Conservation (phyloP, 306 rosid species). For the Benincasa hispida region DNA sequence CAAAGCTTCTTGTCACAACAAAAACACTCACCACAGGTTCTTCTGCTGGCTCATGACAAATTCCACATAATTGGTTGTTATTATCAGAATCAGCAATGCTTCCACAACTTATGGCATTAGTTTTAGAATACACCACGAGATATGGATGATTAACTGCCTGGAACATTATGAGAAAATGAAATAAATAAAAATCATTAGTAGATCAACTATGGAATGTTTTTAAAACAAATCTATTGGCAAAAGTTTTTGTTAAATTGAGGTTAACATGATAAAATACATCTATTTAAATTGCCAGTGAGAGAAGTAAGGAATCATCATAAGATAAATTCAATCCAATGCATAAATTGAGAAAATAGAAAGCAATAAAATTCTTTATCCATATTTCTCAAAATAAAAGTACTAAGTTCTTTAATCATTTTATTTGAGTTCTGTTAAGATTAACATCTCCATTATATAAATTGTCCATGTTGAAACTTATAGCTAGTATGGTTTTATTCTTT, state of each 20-base stretch:
- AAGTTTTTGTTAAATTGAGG: neutral
- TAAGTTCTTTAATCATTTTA: neutral
- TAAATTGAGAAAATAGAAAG: neutral
- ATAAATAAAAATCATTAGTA: neutral
- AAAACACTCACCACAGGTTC: constrained; percentile 48
- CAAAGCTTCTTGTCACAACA: neutral
- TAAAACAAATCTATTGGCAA: neutral
- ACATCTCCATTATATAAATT: neutral
- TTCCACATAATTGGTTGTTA: constrained; percentile 50
- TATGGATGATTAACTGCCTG: constrained; percentile 92
- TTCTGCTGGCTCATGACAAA: constrained; percentile 67
- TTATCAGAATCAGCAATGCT: constrained; percentile 13
- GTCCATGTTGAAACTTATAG: too few relatives aligned
- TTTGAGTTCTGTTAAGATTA: neutral
- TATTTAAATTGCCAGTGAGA: neutral
- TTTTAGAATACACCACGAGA: constrained; percentile 72
- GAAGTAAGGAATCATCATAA: neutral
- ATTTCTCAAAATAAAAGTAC: neutral
- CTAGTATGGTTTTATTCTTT: too few relatives aligned
- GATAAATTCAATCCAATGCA: neutral
- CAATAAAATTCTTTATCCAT: neutral
- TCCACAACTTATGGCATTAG: constrained; percentile 36
- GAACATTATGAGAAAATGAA: neutral
- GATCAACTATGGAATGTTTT: neutral
- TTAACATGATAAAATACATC: neutral